These are phyloP conservation scores for Metarhizium sp. DNA, from an alignment of 2,329 filamentous ascomycete genomes.

Conservation along the genomic window DNA sequence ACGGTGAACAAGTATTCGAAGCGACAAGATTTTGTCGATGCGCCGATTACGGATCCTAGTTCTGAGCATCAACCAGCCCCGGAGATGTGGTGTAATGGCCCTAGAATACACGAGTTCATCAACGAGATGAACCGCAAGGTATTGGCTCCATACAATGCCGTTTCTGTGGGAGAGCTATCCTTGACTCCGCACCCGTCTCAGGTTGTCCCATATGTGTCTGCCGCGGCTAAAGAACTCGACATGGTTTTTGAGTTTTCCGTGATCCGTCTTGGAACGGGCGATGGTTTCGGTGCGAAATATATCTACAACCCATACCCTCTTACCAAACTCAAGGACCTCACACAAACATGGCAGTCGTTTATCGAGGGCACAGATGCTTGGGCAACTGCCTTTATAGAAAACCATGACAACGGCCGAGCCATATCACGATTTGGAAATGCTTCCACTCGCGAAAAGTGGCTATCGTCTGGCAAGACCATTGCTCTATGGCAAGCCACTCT, in stretches of 20 bases:
- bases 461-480: slow-evolving; percentile 40
- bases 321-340: slow-evolving; percentile 32
- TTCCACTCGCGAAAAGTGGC: slow-evolving; percentile 32
- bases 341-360: slow-evolving; percentile 39
- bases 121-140: slow-evolving; percentile 46
- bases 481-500: slow-evolving; percentile 39
- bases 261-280: slow-evolving; percentile 43
- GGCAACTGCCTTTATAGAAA: slow-evolving; percentile 54
- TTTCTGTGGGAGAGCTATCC: slow-evolving; percentile 56
- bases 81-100: slow-evolving; percentile 50
- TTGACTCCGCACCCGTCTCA: slow-evolving; percentile 40
- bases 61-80: slow-evolving; percentile 32
- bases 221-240: slow-evolving; percentile 42
- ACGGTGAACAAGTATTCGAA: slow-evolving; percentile 62
- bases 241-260: slow-evolving; percentile 54
- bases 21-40: slow-evolving; percentile 45
- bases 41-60: slow-evolving; percentile 30
- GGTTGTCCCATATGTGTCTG: slow-evolving; percentile 46
- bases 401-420: slow-evolving; percentile 52
- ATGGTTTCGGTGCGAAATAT: slow-evolving; percentile 34
- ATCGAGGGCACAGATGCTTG: slow-evolving; percentile 41
- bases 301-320: slow-evolving; percentile 41
- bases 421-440: slow-evolving; percentile 41
- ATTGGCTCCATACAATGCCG: slow-evolving; percentile 43
- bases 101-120: slow-evolving; percentile 53